A percentile compares a stretch with the other conserved stretches of the same genome.
Evolutionary conservation across 2,329 filamentous ascomycete genomes (phyloP).

Genomic region (Colletotrichum limetticola): DNA sequence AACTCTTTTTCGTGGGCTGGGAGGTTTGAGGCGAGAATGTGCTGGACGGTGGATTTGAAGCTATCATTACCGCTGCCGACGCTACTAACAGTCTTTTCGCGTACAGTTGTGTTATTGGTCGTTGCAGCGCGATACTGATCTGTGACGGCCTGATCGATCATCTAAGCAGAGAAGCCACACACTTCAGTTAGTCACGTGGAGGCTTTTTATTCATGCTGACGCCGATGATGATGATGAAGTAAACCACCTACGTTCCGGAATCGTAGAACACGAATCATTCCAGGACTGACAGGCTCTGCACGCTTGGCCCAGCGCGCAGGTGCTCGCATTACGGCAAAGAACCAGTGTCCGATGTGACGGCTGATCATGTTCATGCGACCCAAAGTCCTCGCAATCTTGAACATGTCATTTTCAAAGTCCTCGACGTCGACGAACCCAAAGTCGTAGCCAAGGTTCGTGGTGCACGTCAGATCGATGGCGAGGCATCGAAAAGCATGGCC

Average conservation of each 20-base stretch:
- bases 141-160: neutral
- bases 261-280: neutral
- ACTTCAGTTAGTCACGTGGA: neutral
- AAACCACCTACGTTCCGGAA: neutral
- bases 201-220: too few species aligned
- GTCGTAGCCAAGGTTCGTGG: neutral
- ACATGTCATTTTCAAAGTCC: neutral
- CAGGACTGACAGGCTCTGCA: neutral
- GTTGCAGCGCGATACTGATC: neutral
- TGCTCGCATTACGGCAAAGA: neutral
- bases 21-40: neutral
- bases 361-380: neutral
- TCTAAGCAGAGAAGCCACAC: neutral
- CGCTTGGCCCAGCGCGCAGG: neutral
- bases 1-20: neutral
- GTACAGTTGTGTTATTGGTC: neutral
- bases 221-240: neutral
- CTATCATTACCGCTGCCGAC: neutral
- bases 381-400: neutral
- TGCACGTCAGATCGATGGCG: neutral
- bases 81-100: neutral
- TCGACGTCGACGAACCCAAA: conserved; percentile 2
- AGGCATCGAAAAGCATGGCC: neutral
- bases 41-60: neutral
- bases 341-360: neutral